Base-by-base conservation (phyloP, 768 basidiomycete genomes). In the Auricularia auricula-judae region DNA sequence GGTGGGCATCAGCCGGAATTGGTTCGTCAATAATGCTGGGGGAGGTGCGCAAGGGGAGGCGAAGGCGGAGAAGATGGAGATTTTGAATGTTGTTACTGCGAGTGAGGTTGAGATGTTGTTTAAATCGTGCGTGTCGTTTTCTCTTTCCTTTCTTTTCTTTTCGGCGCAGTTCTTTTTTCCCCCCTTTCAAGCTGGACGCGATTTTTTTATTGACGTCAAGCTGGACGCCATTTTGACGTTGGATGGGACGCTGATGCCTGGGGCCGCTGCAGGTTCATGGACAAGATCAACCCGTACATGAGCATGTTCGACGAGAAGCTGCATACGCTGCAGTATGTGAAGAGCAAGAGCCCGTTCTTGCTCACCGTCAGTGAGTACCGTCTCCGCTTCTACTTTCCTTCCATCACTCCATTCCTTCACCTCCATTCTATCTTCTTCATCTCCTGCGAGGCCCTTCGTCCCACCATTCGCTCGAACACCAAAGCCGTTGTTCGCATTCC, bases 101-200 rank as follows among this genome's bases (percentile, higher is more conserved):
- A 76, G 78, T 58, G 82, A 84, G 62, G 81, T 85, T 16, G 67
- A 72, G 43, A 76, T 81, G 44, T 72, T 86, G 12, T 86, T 86
- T 68, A 66, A 75, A 16, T 77, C 85, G 84, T 84, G 70, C 60
- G 82, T 29, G 29, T 29, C 29, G 1, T 29, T 29, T 29, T 29
- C 29, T 29, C 29, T 29, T 29, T 29, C 29, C 29, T 29, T 29
- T 29, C 29, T 2, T 29, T 29, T 29, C 29, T 29, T 29, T 29
- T 29, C 29, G 29, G 29, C 29, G 29, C 29, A 29, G 29, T 29
- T 29, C 29, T 29, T 29, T 29, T 29, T 29, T 29, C 29, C 29
- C 29, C 2, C 29, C 2, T 29, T 29, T 29, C 2, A 29, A 29
- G 29, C 29, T 29, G 29, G 29, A 29, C 29, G 29, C 29, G 29